A percentile compares a stretch with the other conserved stretches of the same genome.
Evolutionary conservation across 225 moss, liverwort and hornwort genomes (phyloP).

Genomic region (Physcomitrium patens): DNA sequence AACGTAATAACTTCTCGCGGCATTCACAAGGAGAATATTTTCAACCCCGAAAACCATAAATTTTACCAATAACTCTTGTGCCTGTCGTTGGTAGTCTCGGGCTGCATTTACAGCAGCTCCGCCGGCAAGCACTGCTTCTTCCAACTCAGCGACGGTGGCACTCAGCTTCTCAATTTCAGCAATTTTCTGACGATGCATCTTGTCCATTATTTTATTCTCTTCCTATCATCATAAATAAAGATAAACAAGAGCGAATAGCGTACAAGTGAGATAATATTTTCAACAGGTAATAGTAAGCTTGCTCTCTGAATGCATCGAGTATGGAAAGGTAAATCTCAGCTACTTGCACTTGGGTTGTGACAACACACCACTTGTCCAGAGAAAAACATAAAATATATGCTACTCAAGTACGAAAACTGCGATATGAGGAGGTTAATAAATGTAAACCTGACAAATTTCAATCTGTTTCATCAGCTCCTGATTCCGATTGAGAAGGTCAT

Average conservation of each 20-base stretch:
- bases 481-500: slow-evolving; percentile 95
- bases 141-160: slow-evolving; percentile 75
- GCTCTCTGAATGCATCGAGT: background rate
- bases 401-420: background rate
- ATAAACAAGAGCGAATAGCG: slow-evolving; percentile 13
- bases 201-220: slow-evolving; percentile 98
- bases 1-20: background rate
- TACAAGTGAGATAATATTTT: background rate
- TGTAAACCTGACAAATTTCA: slow-evolving; percentile 85
- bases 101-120: slow-evolving; percentile 94
- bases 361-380: background rate
- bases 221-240: slow-evolving; percentile 57
- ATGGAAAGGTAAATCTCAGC: slow-evolving; percentile 4
- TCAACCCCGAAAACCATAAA: background rate
- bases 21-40: slow-evolving; percentile 11
- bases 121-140: slow-evolving; percentile 92
- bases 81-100: slow-evolving; percentile 91
- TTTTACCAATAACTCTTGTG: slow-evolving; percentile 85
- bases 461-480: slow-evolving; percentile 91
- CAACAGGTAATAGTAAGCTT: slow-evolving; percentile 1
- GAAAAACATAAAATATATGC: slow-evolving; percentile 10
- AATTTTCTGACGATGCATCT: slow-evolving; percentile 95
- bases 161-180: slow-evolving; percentile 96
- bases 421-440: slow-evolving; percentile 6
- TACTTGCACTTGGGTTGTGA: slow-evolving; percentile 6